Base-by-base conservation (phyloP, 257 asterid genomes). In the Striga asiatica region DNA sequence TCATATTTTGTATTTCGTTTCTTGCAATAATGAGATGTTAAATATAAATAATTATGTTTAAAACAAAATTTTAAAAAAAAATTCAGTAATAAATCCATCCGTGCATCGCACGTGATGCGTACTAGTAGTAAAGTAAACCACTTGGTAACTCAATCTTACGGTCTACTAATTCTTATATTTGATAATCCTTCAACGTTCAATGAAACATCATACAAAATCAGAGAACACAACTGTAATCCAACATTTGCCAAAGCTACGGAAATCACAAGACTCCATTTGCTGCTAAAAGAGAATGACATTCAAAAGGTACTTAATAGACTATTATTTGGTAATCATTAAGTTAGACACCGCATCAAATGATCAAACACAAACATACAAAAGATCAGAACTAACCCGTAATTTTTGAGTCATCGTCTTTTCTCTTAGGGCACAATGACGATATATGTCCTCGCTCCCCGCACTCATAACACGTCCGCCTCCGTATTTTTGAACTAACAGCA, bases 391-490 rank as follows among this genome's bases (percentile, higher is more conserved):
- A 62, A 50, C 63, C 71, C 38, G 68, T 45, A 66, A 64, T 74
- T 14, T 53, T 54, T 7, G 25, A 65, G 35, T 71, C 88, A 35
- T 73, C 71, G 23, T 76, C 72, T 68, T 62, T 72, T 54, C 45
- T 74, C 61, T 81, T 83, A 14, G 93, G 93, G 72, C 97, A 88
- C 54, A 83, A 60, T 0, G 94, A 84, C 4, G 89, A 82, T 52
- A 84, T 81, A 56, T 91, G 98, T 19, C 95, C 98, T 2, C 71
- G 73, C 63, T 84, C 95, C 34, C 95, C 95, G 50, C 98, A 84
- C 65, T 78, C 93, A 3, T 84, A 88, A 60, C 96, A 89, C 16
- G 88, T 81, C 37, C 98, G 75, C 61, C 94, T 75, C 75, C 82
- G 75, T 57, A 86, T 81, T 75, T 89, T 89, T 24, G 94, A 75